Evolutionary conservation across 2,329 filamentous ascomycete species (phyloP).

Genomic region (Verticillium zaregamsianum): DNA sequence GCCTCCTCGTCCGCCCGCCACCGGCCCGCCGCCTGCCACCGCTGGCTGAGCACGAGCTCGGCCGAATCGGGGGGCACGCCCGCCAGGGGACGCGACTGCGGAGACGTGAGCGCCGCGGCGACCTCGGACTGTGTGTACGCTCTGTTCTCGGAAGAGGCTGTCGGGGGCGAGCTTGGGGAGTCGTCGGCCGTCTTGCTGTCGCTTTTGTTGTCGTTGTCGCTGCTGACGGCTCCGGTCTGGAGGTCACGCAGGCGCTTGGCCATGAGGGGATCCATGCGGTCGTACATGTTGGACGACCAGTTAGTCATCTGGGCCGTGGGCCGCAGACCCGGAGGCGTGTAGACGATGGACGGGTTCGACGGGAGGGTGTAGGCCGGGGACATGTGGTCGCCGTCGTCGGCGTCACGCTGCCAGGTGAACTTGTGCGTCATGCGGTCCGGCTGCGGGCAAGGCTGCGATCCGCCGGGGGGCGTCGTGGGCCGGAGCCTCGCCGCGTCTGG

Average conservation of each 20-base stretch:
- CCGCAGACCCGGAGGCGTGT: not conserved
- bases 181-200: not conserved
- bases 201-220: slow-evolving; percentile 2
- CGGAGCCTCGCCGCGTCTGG: slow-evolving; percentile 8
- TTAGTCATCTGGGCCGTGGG: slow-evolving; percentile 5
- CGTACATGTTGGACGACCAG: slow-evolving; percentile 12
- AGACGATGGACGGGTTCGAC: slow-evolving; percentile 12
- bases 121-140: slow-evolving; percentile 14
- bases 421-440: slow-evolving; percentile 7
- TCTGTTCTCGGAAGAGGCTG: not conserved
- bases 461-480: slow-evolving; percentile 4
- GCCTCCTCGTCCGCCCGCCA: not conserved
- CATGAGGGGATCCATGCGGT: slow-evolving; percentile 12
- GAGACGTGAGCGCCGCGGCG: slow-evolving; percentile 14
- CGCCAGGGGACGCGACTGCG: slow-evolving; percentile 14
- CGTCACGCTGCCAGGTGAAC: slow-evolving; percentile 17
- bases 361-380: slow-evolving; percentile 12
- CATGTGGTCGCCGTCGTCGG: slow-evolving; percentile 9
- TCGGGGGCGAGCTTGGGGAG: not conserved
- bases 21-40: slow-evolving; percentile 7
- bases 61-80: slow-evolving; percentile 14
- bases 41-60: slow-evolving; percentile 12
- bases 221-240: no score
- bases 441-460: not conserved
- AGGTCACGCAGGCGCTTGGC: slow-evolving; percentile 9